Conservation (phyloP, 139 green algal genomes). For the Yamagishiella unicocca region DNA sequence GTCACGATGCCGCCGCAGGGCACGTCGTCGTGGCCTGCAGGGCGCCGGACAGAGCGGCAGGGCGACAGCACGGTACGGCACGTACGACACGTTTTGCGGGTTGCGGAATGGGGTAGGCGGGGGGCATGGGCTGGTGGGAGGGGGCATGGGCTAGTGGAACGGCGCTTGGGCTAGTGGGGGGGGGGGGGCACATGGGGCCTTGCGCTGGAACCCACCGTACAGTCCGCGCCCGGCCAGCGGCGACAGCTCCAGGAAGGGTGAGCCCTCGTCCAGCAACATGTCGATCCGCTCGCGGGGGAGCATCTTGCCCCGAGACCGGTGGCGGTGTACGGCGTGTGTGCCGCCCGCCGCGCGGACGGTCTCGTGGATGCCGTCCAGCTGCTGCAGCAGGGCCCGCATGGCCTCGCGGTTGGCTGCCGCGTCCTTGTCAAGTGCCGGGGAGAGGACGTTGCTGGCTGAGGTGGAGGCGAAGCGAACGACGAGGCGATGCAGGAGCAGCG, state of each 20-base stretch:
- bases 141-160: no score
- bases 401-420: not conserved
- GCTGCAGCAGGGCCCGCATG: constrained; percentile 37
- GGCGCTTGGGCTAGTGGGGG: no score
- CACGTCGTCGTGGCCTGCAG: constrained; percentile 82
- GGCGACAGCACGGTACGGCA: no score
- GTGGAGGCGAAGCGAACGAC: not conserved
- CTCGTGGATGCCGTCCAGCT: constrained; percentile 24
- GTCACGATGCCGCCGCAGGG: constrained; percentile 91
- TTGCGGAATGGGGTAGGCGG: no score
- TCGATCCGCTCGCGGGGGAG: constrained; percentile 82
- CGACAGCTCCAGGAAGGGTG: constrained; percentile 90
- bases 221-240: constrained; percentile 84
- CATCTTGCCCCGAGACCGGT: constrained; percentile 74
- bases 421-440: constrained; percentile 11
- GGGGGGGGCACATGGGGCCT: not conserved
- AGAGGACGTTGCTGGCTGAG: constrained; percentile 32
- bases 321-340: constrained; percentile 68
- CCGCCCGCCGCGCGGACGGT: constrained; percentile 62
- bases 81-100: no score
- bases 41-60: not conserved
- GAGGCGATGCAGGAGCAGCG: no score
- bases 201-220: constrained; percentile 86
- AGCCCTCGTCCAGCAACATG: constrained; percentile 82
- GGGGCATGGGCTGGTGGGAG: no score